phyloP scores from a whole-genome alignment of 345 rosid genomes.

The Excoecaria cochinchinensis region DNA sequence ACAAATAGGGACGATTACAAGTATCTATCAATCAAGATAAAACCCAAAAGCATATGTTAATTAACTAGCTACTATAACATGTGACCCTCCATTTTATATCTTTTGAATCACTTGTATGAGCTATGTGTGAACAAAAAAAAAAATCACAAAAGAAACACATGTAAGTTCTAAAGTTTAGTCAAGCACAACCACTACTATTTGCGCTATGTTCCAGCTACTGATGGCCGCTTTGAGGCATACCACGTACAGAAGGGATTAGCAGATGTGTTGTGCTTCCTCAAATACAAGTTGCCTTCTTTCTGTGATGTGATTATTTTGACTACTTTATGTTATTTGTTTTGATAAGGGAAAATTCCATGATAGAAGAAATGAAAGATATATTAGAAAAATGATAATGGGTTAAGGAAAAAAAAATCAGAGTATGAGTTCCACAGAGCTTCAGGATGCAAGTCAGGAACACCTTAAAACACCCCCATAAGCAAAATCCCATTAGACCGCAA shows the following conservation, averaged over 20 bases:
- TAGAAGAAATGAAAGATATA: not conserved
- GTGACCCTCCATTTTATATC: not conserved
- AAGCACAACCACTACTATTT: not conserved
- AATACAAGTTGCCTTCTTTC: not conserved
- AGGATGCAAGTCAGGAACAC: not conserved
- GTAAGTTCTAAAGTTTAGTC: not conserved
- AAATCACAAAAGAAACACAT: not conserved
- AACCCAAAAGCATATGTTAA: not conserved
- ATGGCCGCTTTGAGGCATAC: not conserved
- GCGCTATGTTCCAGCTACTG: not conserved
- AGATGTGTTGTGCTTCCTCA: not conserved
- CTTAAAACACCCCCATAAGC: not conserved
- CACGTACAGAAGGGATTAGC: not conserved
- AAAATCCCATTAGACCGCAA: not conserved
- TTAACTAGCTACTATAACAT: not conserved
- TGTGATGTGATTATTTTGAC: not conserved
- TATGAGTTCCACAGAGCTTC: not conserved
- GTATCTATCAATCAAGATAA: slow-evolving; percentile 16
- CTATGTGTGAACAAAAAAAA: not conserved
- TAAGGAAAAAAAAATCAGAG: not conserved
- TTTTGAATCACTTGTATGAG: not conserved
- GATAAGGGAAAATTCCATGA: not conserved
- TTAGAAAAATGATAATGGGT: no score
- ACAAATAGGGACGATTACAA: slow-evolving; percentile 14
- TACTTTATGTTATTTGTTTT: not conserved